Evolutionary conservation across 2,329 filamentous ascomycete genomes (phyloP).

Genomic region (Aspergillus pseudoglaucus): DNA sequence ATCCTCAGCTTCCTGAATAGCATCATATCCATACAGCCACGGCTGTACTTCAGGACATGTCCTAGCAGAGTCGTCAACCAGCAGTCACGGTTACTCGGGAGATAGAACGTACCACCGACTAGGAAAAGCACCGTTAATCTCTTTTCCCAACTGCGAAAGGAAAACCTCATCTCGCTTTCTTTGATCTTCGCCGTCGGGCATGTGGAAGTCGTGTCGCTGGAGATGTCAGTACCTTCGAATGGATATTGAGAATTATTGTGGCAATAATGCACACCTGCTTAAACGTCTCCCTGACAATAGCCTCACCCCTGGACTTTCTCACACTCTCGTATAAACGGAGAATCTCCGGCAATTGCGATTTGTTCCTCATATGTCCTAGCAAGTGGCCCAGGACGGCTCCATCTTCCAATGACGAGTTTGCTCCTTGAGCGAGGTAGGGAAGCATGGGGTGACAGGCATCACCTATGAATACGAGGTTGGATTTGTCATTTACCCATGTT

Average conservation of each 20-base stretch:
- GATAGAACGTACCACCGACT: conserved; percentile 46
- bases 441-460: conserved; percentile 61
- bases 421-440: conserved; percentile 59
- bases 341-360: conserved; percentile 36
- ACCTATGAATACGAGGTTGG: conserved; percentile 48
- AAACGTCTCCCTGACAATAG: conserved; percentile 58
- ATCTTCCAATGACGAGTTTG: conserved; percentile 62
- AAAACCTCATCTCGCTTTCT: conserved; percentile 53
- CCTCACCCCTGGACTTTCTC: conserved; percentile 44
- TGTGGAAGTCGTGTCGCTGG: conserved; percentile 50
- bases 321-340: conserved; percentile 42
- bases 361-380: conserved; percentile 45
- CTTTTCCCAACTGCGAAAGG: conserved; percentile 48
- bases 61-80: conserved; percentile 20
- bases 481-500: conserved; percentile 49
- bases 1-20: conserved; percentile 49
- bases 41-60: conserved; percentile 57
- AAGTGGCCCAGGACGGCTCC: conserved; percentile 58
- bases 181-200: conserved; percentile 52
- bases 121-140: conserved; percentile 52
- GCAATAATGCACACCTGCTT: conserved; percentile 37
- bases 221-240: too few relatives aligned
- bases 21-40: conserved; percentile 61
- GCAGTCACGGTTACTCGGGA: not conserved
- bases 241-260: too few relatives aligned